phyloP scores from a whole-genome alignment of 2,329 filamentous ascomycete species.

The Colletotrichum lupini region DNA sequence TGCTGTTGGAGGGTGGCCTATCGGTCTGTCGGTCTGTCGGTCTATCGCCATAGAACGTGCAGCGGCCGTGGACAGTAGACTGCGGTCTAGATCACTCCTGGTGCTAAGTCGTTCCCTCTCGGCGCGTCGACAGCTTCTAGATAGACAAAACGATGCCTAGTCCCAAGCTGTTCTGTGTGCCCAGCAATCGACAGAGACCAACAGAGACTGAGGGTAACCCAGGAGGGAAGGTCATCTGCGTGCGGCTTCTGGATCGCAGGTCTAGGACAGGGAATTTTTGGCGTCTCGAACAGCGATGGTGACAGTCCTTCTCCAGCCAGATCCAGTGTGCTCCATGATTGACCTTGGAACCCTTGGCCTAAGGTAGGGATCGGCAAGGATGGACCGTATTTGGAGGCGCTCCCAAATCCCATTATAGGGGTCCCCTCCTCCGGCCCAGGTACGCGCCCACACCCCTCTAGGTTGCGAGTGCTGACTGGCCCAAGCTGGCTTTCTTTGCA shows the following conservation, averaged over 20 bases:
- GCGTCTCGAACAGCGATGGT: neutral
- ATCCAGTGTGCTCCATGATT: slow-evolving; percentile 6
- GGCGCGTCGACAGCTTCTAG: neutral
- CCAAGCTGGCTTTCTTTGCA: neutral
- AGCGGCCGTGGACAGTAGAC: slow-evolving; percentile 10
- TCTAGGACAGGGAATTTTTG: neutral
- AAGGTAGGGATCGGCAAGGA: slow-evolving; percentile 16
- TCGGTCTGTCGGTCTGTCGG: slow-evolving; percentile 23
- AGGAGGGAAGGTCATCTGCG: neutral
- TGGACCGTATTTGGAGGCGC: slow-evolving; percentile 1
- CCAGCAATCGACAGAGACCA: neutral
- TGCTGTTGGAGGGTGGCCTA: slow-evolving; percentile 30
- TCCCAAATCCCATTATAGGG: slow-evolving; percentile 11
- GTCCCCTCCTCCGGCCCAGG: slow-evolving; percentile 28
- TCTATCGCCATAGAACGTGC: slow-evolving; percentile 19
- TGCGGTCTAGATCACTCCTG: slow-evolving; percentile 11
- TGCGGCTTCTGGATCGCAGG: neutral
- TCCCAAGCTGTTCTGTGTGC: neutral
- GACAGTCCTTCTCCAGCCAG: neutral
- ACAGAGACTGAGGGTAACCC: neutral
- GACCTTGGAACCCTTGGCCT: slow-evolving; percentile 9
- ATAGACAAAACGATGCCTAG: neutral
- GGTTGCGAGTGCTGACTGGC: neutral
- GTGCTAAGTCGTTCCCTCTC: neutral
- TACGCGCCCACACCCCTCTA: slow-evolving; percentile 19